Evolutionary conservation across 257 asterid species (phyloP), one percentile per base, ranked within the genome.

Genomic region (Solanum piurae): DNA sequence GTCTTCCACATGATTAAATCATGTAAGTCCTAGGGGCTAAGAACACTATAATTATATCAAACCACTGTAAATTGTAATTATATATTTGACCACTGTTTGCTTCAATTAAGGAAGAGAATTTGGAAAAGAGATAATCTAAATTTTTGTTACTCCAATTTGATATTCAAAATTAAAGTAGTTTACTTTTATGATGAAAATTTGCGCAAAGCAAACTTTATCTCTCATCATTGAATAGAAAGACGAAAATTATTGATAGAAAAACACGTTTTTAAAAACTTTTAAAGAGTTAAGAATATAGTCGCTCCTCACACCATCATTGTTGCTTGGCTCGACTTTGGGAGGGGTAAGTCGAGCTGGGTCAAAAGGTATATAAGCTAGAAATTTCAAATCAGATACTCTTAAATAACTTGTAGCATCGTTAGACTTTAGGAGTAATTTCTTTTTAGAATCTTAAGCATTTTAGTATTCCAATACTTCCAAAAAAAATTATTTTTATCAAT

Each of bases 1-100:
- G 90, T 38, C 73, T 52, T 52, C 33, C 90, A 84, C 87, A 87
- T 88, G 90, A 71, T 73, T 73, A 52, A 82, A 73, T 88, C 25
- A 82, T 82, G 4, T 14, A 6, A 42, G 86, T 87, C 40, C 75
- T 20, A 34, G 27, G 55, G 62, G 37, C 74, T 12, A 68, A 31
- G 74, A 68, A 31, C 33, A 68, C 49, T 36, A 40, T 86, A 21
- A 18, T 52, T 12, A 11, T 83, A 82, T 11, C 62, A 11, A 21
- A 83, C 10, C 66, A 29, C 42, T 72, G 58, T 34, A 34, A 86
- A 29, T 11, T 72, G 84, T 73, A 34, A 86, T 23, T 66, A 52
- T 64, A 23, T 38, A 23, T 16, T 79, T 79, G 66, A 27, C 85
- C 66, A 44, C 9, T 72, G n/a, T 27, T 77, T 77, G 64, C 64